These are phyloP conservation scores for Cryphonectria japonica DNA, from an alignment of 2,329 filamentous ascomycete genomes.

Conservation along the genomic window DNA sequence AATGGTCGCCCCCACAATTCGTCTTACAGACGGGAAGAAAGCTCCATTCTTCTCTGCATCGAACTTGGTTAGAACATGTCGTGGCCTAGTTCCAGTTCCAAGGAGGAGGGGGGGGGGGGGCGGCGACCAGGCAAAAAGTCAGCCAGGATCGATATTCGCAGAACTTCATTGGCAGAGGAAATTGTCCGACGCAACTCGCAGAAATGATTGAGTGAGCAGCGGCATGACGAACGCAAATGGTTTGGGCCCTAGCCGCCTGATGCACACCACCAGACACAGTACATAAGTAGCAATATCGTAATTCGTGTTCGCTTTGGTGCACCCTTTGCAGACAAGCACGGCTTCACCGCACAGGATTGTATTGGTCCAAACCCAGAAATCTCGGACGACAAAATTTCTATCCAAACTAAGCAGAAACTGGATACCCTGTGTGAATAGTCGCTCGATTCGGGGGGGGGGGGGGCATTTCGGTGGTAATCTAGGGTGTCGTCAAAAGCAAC, in stretches of 20 bases:
- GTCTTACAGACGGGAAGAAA: neutral
- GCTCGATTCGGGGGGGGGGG: neutral
- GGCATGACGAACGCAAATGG: neutral
- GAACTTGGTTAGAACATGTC: neutral
- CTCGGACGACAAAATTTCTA: neutral
- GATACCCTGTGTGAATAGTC: neutral
- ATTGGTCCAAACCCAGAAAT: neutral
- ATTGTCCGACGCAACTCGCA: neutral
- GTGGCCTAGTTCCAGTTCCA: neutral
- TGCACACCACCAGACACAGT: neutral
- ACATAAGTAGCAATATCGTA: neutral
- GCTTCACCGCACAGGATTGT: neutral
- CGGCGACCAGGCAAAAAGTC: neutral
- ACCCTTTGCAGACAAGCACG: neutral
- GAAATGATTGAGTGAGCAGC: neutral
- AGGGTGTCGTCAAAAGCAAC: neutral
- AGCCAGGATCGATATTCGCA: neutral
- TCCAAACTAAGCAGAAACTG: neutral
- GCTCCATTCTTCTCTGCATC: neutral
- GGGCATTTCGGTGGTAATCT: neutral
- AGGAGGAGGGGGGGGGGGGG: neutral
- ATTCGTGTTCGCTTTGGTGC: neutral
- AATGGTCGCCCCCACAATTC: neutral
- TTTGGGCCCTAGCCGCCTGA: neutral
- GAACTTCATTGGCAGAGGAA: constrained; percentile 6